Evolutionary conservation across 306 rosid species (phyloP), one percentile per base, ranked within the genome.

Genomic region (Clitoria ternatea): DNA sequence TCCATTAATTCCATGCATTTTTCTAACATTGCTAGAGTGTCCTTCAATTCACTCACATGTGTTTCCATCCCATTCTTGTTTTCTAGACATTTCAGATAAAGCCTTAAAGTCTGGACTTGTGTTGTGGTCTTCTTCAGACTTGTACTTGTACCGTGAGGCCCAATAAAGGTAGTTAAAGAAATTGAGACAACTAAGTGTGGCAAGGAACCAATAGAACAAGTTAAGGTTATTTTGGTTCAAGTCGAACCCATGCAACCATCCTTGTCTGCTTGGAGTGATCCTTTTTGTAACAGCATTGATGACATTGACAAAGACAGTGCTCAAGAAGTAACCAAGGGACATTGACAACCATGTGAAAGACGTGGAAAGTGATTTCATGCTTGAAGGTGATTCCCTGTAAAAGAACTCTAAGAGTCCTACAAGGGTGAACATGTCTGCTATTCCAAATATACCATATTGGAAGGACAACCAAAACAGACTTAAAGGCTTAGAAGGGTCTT

Each of bases 381-480:
- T 76, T 2, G 83, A 27, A 7, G 92, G 95, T 13, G 96, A 85
- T 79, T 92, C 96, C 57, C 81, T 85, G 69, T 92, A 90, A 45
- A 88, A 92, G 19, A 90, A 92, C 13, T 92, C 96, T 6, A 92
- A 74, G 3, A 92, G 69, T 26, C 98, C 98, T 2, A 90, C 89
- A 1, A 82, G 81, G 5, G 98, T 92, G 85, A 92, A 92, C 98
- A 92, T 86, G 54, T 92, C 96, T 8, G 96, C 96, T 35, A 88
- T 79, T 13, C 98, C 98, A 61, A 92, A 92, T 11, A 90, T 86
- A 0, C 85, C 89, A 54, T 84, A 90, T 57, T 88, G 98, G 55
- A 88, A 88, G 1, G 96, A 84, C 7, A 92, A 81, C 96, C 96
- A 92, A 15, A 90, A 86, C 32, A 92, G 72, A 27, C 89, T 87